Conservation (phyloP, 2,329 filamentous ascomycete genomes). For the Pezicula neosporulosa region DNA sequence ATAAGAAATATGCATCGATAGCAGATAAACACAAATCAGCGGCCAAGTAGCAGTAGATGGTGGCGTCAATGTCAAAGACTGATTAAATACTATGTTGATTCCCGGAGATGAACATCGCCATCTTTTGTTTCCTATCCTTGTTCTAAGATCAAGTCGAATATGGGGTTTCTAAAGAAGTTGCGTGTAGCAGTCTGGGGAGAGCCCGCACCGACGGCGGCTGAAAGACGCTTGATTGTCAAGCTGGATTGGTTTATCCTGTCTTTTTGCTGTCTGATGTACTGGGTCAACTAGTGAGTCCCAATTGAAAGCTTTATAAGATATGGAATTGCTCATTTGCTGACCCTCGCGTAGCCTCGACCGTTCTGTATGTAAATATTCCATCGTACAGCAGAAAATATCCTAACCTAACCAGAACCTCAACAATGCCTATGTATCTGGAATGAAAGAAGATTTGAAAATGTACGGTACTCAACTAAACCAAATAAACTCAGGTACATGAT, state of each 20-base stretch:
- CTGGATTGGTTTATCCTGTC: background rate
- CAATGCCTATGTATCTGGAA: conserved; percentile 20
- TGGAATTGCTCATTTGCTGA: too few relatives aligned
- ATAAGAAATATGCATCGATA: too few relatives aligned
- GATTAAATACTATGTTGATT: too few relatives aligned
- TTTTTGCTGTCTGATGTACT: background rate
- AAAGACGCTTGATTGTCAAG: background rate
- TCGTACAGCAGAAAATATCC: too few relatives aligned
- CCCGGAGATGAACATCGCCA: too few relatives aligned
- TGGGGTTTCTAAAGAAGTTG: too few relatives aligned
- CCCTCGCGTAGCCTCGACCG: background rate
- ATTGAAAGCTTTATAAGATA: too few relatives aligned
- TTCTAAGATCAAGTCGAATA: too few relatives aligned
- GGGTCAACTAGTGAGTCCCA: background rate
- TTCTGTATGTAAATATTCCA: background rate
- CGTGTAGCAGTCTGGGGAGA: background rate
- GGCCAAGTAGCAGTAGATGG: too few relatives aligned
- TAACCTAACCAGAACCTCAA: background rate
- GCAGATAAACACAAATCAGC: too few relatives aligned
- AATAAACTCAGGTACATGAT: conserved; percentile 47
- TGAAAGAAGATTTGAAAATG: conserved; percentile 37
- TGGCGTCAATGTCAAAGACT: too few relatives aligned
- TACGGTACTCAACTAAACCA: conserved; percentile 52
- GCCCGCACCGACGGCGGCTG: background rate
- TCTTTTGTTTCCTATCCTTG: too few relatives aligned